A percentile compares a stretch with the other conserved stretches of the same genome.
Evolutionary conservation across 768 basidiomycete species (phyloP).

Genomic region (Kwoniella shandongensis): DNA sequence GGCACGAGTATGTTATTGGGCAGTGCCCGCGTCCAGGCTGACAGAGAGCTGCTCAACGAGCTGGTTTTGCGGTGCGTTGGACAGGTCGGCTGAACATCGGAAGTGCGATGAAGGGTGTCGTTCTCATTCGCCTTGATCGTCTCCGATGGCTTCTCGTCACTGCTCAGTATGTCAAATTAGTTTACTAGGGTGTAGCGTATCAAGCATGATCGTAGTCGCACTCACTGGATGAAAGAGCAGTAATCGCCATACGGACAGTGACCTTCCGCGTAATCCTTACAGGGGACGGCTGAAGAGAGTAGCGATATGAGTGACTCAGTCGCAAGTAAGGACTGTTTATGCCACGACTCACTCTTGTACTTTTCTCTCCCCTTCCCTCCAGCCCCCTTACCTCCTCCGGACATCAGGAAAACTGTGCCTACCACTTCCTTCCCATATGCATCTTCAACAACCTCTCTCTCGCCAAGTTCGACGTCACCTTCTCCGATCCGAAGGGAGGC

Average conservation of each 20-base stretch:
- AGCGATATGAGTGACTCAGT: not conserved
- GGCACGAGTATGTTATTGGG: slow-evolving; percentile 12
- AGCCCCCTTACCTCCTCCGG: slow-evolving; percentile 51
- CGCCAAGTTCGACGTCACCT: slow-evolving; percentile 27
- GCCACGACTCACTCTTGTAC: slow-evolving; percentile 45
- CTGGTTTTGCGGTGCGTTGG: slow-evolving; percentile 17
- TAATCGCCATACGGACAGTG: slow-evolving; percentile 51
- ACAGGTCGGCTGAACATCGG: not conserved
- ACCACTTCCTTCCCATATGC: slow-evolving; percentile 38
- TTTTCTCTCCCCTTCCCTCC: slow-evolving; percentile 45
- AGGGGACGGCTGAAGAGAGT: slow-evolving; percentile 40
- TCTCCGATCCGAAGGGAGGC: slow-evolving; percentile 17
- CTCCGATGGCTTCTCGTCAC: slow-evolving; percentile 19
- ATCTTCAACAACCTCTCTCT: slow-evolving; percentile 30
- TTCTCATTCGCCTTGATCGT: not conserved
- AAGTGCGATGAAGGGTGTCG: not conserved
- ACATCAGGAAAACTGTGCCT: slow-evolving; percentile 48
- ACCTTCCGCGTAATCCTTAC: slow-evolving; percentile 49
- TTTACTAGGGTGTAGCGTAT: not conserved
- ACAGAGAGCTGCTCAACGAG: slow-evolving; percentile 15
- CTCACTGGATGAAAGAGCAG: slow-evolving; percentile 53
- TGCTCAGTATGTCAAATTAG: slow-evolving; percentile 5
- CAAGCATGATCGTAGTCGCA: not conserved
- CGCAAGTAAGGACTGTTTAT: not conserved
- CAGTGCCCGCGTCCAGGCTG: slow-evolving; percentile 19